Evolutionary conservation across 2,329 filamentous ascomycete genomes (phyloP), one percentile per base, ranked within the genome.

Genomic region (Ophiostoma ips): DNA sequence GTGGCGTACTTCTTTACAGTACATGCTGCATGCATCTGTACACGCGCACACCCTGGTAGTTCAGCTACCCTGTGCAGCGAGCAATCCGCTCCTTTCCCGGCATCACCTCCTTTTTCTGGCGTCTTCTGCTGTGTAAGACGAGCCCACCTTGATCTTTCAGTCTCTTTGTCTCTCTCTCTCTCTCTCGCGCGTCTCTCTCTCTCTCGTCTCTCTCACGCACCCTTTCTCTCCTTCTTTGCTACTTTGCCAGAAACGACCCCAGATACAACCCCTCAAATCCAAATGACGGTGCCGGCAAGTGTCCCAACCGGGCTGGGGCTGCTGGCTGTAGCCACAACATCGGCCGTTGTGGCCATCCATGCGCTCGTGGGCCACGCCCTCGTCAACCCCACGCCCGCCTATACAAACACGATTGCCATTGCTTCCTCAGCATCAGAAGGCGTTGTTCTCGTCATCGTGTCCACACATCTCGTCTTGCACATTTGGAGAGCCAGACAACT

Each of bases 291-390:
- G 34, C 60, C 62, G 51, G 61, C 56, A 24, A 48, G 60, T 30
- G 58, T 70, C 33, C 62, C 64, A n/a, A 59, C 59, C 35, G 60
- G 59, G 49, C 57, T 70, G 50, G 70, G 68, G 50, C 51, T 57
- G 19, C 40, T 64, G 36, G 64, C 69, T 21, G 55, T 64, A 13
- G 57, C 68, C 16, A 62, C 68, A 10, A 71, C 70, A 3, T 56
- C 63, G 5, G 64, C 66, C 13, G 59, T 66, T 12, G 47, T 71
- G 21, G 64, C 63, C 36, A 57, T 73, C 21, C 64, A 71, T 31
- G 60, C 66, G 31, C 59, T 71, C 40, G 60, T 71, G 33, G 67
- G 68, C 16, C 58, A 59, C 11, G 64, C 61, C 48, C 52, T 63
- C 38, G 60, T 58, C 41, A 51, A 56, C 41, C 58, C 59, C 35